Conservation (phyloP, 129 eudicot genomes). For the Ambrosia trifida region DNA sequence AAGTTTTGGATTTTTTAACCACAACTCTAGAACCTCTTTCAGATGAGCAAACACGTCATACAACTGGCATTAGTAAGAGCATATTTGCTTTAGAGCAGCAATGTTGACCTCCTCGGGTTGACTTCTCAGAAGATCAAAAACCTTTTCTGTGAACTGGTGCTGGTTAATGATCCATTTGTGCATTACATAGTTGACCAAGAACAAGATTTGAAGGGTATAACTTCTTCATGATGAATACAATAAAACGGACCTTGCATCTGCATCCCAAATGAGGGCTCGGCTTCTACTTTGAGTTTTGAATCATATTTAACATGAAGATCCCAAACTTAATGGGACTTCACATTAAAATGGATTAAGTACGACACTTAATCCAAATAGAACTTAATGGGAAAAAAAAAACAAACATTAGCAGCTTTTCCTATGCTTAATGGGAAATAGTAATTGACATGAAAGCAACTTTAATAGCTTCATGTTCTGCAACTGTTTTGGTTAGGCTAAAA, state of each 20-base stretch:
- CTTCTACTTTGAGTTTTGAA: not conserved
- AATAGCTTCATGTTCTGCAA: too few relatives aligned
- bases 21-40: not conserved
- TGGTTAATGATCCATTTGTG: slow-evolving; percentile 21
- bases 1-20: slow-evolving; percentile 8
- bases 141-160: slow-evolving; percentile 3
- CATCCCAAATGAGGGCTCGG: slow-evolving; percentile 6
- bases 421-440: too few relatives aligned
- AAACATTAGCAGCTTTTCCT: too few relatives aligned
- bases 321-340: too few relatives aligned
- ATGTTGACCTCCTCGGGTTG: slow-evolving; percentile 9
- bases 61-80: not conserved
- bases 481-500: too few relatives aligned
- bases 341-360: too few relatives aligned
- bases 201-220: slow-evolving; percentile 2
- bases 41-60: slow-evolving; percentile 4
- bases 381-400: too few relatives aligned
- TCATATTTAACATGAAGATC: too few relatives aligned
- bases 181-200: slow-evolving; percentile 4
- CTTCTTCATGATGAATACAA: slow-evolving; percentile 9
- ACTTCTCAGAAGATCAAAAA: not conserved
- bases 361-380: too few relatives aligned
- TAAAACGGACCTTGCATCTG: not conserved
- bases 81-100: slow-evolving; percentile 11
- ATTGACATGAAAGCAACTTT: too few relatives aligned